These are phyloP conservation scores for Acanthochlamys bracteata DNA, from an alignment of 106 monocot genomes.

Conservation along the genomic window DNA sequence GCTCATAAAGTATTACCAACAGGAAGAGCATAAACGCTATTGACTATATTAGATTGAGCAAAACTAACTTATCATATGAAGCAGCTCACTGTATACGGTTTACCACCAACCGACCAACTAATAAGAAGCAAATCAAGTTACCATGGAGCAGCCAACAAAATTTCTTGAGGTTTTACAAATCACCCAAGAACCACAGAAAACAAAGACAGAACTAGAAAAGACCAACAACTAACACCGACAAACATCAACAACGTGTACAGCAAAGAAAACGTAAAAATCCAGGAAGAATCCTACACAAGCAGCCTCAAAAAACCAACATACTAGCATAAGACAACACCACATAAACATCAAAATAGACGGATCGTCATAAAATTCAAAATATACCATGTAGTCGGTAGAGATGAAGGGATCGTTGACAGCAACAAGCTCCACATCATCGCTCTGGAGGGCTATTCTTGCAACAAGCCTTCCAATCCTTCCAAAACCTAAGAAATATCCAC, in stretches of 20 bases:
- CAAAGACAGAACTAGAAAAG: too few species aligned
- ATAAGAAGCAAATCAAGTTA: too few species aligned
- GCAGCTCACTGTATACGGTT: too few species aligned
- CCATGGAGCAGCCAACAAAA: too few species aligned
- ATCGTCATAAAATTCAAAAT: neutral
- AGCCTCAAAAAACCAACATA: neutral
- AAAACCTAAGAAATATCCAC: constrained; percentile 37
- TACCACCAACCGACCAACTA: too few species aligned
- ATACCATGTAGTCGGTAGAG: constrained; percentile 94
- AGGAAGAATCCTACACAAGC: neutral
- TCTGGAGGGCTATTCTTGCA: constrained; percentile 75
- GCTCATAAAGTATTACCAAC: too few species aligned
- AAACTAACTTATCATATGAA: too few species aligned
- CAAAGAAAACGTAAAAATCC: neutral
- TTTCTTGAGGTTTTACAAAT: too few species aligned
- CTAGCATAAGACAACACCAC: too few species aligned
- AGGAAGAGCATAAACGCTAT: too few species aligned
- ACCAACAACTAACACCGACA: neutral
- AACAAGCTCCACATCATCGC: constrained; percentile 79
- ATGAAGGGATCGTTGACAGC: constrained; percentile 95
- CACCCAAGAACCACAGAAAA: too few species aligned
- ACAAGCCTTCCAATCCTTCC: constrained; percentile 82
- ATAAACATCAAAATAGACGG: neutral
- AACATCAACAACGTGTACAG: neutral
- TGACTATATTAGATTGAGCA: too few species aligned